Evolutionary conservation across 2,329 filamentous ascomycete species (phyloP), one percentile per base, ranked within the genome.

Genomic region (Penicillium hesseltinei): DNA sequence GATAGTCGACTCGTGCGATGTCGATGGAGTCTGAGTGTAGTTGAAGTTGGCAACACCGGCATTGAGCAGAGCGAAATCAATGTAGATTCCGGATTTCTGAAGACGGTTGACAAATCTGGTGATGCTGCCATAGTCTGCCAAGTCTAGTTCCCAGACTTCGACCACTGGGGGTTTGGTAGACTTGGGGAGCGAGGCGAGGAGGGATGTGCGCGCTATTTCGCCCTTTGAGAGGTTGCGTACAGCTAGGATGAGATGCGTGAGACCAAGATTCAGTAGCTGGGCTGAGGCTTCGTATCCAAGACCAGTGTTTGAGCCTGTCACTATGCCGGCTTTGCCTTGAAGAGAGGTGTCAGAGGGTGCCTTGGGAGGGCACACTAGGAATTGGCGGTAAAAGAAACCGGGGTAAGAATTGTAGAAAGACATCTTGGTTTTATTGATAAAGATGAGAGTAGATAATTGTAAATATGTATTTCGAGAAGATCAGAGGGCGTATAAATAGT

Each of bases 241-340:
- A 3, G 77, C 78, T 19, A 82, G 68, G 54, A 82, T 79, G 27
- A 82, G 69, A 27, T 72, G 75, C 1, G 67, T 67, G 13, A 75
- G 74, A 5, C 73, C 71, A 6, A 80, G 71, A 0, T 66, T 62
- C 0, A 75, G 72, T 42, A 79, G 72, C 59, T 81, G 78, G 1
- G 70, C 69, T 1, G 76, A 74, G 6, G 79, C 75, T 66, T 82
- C 78, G 44, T 75, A 71, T 15, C 80, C 80, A 0, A 82, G 72
- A 3, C 79, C 80, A 7, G 71, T 67, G 54, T 82, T 82, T 3
- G 77, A 73, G 42, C 80, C 80, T 0, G 80, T 83, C 5, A 82
- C 75, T 31, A 82, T 76, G 54, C 80, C 67, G 5, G 69, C 77
- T 42, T 75, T 70, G 19, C 73, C 77, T 9, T 60, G 60, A 29